A percentile compares a stretch with the other conserved stretches of the same genome.
phyloP scores from a whole-genome alignment of 2,329 filamentous ascomycete genomes.

The Microdochium paspali region DNA sequence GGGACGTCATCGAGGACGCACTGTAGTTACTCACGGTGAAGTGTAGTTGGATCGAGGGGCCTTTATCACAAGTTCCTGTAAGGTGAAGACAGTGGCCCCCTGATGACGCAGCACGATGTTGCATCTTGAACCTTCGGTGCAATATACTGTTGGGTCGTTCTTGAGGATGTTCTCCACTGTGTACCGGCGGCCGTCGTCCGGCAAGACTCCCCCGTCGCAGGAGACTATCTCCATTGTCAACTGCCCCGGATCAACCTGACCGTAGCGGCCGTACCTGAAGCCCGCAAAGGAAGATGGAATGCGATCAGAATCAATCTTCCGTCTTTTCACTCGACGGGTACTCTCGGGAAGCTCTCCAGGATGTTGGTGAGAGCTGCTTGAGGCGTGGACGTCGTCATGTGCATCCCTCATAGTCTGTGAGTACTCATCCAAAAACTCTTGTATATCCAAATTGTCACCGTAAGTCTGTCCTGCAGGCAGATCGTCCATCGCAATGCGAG shows the following conservation, averaged over 20 bases:
- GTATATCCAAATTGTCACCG: neutral
- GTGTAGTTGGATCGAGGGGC: slow-evolving; percentile 75
- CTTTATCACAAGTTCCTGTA: slow-evolving; percentile 82
- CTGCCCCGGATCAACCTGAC: slow-evolving; percentile 75
- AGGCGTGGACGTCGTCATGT: neutral
- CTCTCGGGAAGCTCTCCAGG: slow-evolving; percentile 17
- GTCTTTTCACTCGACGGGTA: slow-evolving; percentile 50
- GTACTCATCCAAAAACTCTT: neutral
- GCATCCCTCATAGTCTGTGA: neutral
- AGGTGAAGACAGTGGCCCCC: slow-evolving; percentile 68
- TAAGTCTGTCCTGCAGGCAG: neutral
- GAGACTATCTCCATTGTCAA: slow-evolving; percentile 81
- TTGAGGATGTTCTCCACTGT: slow-evolving; percentile 73
- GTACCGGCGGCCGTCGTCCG: slow-evolving; percentile 50
- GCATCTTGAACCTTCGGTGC: slow-evolving; percentile 78
- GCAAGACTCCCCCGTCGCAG: slow-evolving; percentile 73
- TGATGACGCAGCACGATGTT: slow-evolving; percentile 80
- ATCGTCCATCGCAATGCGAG: neutral
- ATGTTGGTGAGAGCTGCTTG: neutral
- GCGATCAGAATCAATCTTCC: slow-evolving; percentile 60
- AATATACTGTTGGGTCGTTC: slow-evolving; percentile 79
- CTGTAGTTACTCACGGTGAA: slow-evolving; percentile 58
- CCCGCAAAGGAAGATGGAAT: slow-evolving; percentile 37
- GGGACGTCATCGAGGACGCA: slow-evolving; percentile 27
- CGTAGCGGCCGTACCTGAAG: slow-evolving; percentile 77